phyloP scores from a whole-genome alignment of 2,329 filamentous ascomycete species.

The Aspergillus pseudotamarii region DNA sequence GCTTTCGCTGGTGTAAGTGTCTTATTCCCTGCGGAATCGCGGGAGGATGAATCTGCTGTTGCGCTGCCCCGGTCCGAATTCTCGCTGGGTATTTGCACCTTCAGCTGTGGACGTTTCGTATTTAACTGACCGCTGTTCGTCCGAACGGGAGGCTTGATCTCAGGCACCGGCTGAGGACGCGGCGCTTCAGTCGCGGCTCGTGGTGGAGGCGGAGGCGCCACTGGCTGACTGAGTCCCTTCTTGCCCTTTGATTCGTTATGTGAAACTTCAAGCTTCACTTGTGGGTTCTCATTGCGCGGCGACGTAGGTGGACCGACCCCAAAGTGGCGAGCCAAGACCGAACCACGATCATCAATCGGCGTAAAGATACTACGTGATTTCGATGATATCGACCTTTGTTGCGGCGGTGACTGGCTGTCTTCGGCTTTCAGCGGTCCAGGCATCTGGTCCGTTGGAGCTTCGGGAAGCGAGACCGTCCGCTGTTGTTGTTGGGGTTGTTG shows the following conservation, averaged over 20 bases:
- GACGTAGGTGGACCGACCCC: constrained; percentile 63
- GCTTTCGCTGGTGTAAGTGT: constrained; percentile 61
- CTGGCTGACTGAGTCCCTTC: constrained; percentile 63
- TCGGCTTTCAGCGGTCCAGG: constrained; percentile 43
- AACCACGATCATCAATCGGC: constrained; percentile 90
- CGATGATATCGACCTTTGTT: constrained; percentile 64
- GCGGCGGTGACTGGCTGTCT: constrained; percentile 48
- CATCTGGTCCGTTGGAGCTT: constrained; percentile 59
- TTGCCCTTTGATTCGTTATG: constrained; percentile 54
- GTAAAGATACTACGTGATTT: constrained; percentile 95
- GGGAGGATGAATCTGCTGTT: constrained; percentile 70
- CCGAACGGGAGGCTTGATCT: constrained; percentile 73
- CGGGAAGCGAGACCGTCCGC: constrained; percentile 62
- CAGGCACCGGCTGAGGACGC: constrained; percentile 59
- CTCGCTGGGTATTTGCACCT: constrained; percentile 93
- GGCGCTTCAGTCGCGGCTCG: constrained; percentile 52
- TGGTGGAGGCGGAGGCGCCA: constrained; percentile 57
- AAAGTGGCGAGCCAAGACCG: constrained; percentile 82
- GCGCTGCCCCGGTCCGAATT: constrained; percentile 74
- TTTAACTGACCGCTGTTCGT: constrained; percentile 73
- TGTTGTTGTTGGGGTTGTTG: constrained; percentile 56
- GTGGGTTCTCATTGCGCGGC: constrained; percentile 46
- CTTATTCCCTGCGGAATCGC: constrained; percentile 61
- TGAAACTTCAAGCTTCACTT: constrained; percentile 35
- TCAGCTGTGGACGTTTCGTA: constrained; percentile 77